phyloP scores from a whole-genome alignment of 192 early-diverging fungal species.

The Helicostylum pulchrum region DNA sequence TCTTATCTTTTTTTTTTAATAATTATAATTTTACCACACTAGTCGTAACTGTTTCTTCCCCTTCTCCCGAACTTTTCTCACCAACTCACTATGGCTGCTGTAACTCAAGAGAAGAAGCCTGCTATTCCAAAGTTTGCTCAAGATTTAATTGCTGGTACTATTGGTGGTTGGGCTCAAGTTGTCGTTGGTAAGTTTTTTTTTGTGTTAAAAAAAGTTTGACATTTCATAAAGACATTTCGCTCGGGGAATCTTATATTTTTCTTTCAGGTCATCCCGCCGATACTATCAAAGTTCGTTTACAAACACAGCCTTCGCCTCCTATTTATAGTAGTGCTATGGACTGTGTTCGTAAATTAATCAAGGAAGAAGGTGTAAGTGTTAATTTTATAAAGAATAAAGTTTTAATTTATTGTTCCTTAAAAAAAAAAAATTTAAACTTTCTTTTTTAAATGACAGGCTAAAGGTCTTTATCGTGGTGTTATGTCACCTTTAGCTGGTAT shows the following conservation, averaged over 20 bases:
- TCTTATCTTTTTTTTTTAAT: too few relatives aligned
- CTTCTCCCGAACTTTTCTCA: neutral
- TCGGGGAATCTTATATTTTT: neutral
- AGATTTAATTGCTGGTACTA: conserved; percentile 58
- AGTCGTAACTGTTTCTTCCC: neutral
- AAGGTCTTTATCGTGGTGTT: conserved; percentile 69
- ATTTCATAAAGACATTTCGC: neutral
- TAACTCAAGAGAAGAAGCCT: conserved; percentile 11
- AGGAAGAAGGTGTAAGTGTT: conserved; percentile 57
- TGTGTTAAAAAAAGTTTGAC: neutral
- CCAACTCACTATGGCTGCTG: neutral
- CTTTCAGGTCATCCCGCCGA: conserved; percentile 63
- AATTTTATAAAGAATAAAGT: neutral
- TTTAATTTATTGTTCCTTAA: neutral
- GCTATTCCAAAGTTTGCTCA: conserved; percentile 47
- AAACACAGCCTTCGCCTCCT: conserved; percentile 59
- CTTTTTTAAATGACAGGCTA: conserved; percentile 33
- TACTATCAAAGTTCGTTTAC: conserved; percentile 66
- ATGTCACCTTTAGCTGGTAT: conserved; percentile 67
- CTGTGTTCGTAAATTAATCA: conserved; percentile 48
- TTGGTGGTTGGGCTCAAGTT: conserved; percentile 72
- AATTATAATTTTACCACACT: too few relatives aligned
- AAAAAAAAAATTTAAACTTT: too few relatives aligned
- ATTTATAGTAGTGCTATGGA: conserved; percentile 59
- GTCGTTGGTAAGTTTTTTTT: conserved; percentile 37